A percentile compares a stretch with the other conserved stretches of the same genome.
Evolutionary conservation across 2,329 filamentous ascomycete species (phyloP).

Genomic region (Ophiostoma angusticollis): DNA sequence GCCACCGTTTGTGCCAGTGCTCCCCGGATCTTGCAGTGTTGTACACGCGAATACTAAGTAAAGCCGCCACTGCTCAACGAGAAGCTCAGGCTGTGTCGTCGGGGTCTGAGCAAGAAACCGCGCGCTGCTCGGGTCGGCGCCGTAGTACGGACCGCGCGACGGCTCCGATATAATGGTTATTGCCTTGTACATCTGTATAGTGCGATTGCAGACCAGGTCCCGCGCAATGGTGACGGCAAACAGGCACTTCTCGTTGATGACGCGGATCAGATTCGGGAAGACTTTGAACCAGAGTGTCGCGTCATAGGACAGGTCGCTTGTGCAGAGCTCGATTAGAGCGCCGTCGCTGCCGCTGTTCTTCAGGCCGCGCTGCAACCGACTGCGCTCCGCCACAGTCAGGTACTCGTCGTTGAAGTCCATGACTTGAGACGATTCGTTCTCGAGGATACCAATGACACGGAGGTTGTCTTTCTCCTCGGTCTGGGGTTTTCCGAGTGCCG

Average conservation of each 20-base stretch:
- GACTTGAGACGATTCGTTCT: slow-evolving; percentile 76
- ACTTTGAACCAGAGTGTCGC: slow-evolving; percentile 95
- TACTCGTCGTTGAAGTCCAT: slow-evolving; percentile 90
- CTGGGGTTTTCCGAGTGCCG: slow-evolving; percentile 60
- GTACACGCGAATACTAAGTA: slow-evolving; percentile 97
- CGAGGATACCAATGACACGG: slow-evolving; percentile 81
- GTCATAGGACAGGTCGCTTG: slow-evolving; percentile 90
- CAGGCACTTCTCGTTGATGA: slow-evolving; percentile 81
- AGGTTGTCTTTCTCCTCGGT: slow-evolving; percentile 40
- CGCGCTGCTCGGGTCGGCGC: slow-evolving; percentile 44
- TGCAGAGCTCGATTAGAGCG: slow-evolving; percentile 84
- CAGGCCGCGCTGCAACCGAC: slow-evolving; percentile 79
- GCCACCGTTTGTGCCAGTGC: slow-evolving; percentile 40
- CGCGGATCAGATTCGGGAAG: slow-evolving; percentile 85
- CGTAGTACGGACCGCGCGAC: slow-evolving; percentile 50
- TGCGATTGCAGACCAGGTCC: slow-evolving; percentile 82
- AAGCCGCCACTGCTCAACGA: slow-evolving; percentile 95
- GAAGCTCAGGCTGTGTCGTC: slow-evolving; percentile 66
- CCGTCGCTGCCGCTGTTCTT: slow-evolving; percentile 73
- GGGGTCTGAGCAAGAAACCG: slow-evolving; percentile 41
- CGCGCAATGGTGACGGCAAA: slow-evolving; percentile 83
- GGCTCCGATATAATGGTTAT: slow-evolving; percentile 70
- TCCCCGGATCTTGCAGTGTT: slow-evolving; percentile 74
- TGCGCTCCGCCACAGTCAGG: slow-evolving; percentile 81
- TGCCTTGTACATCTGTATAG: slow-evolving; percentile 82